Evolutionary conservation across 495 filamentous ascomycete species (phyloP), one percentile per base, ranked within the genome.

Genomic region (Podospora sp.): DNA sequence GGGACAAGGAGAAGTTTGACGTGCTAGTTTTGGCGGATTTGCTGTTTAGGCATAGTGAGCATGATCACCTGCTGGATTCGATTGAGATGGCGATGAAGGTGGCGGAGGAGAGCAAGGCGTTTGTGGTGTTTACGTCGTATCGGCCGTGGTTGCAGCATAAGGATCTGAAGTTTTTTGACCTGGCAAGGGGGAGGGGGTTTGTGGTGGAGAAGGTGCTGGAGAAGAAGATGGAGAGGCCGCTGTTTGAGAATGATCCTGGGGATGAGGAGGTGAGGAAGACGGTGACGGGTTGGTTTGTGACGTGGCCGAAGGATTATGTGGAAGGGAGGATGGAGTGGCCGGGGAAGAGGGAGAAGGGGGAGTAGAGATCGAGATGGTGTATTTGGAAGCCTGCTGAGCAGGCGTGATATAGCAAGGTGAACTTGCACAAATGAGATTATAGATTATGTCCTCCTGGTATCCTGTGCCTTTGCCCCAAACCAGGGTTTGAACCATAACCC

Each of bases 41-140:
- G 29, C 83, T 97, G 1, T 98, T 97, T 76, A 91, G 92, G 62
- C 91, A 97, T 69, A 89, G 87, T 7, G 92, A 96, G 79, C 94
- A 97, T 73, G 75, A 69, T 2, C 91, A 91, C 69, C 84, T 98
- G 69, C 80, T 93, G 62, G 81, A 84, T 55, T 92, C 90, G 0
- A 85, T 97, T 63, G 78, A 85, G 68, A 62, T 79, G 69, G 90
- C 89, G 2, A 75, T 95, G 63, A 85, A 82, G 67, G 82, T 81
- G 51, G 72, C 77, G 7, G 65, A 69, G n/a, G 77, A 81, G 16
- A 84, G 90, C 20, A 84, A 81, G 53, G 94, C 93, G 1, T 79
- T 92, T 70, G 94, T 97, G 16, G 95, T 97, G 71, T 98, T 98
- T 77, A 96, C 93, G 0, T 92, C 91, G 1, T 96, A 98, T 79